These are phyloP conservation scores for Phytophthora rubi DNA, from an alignment of 352 stramenopile species.

Conservation along the genomic window DNA sequence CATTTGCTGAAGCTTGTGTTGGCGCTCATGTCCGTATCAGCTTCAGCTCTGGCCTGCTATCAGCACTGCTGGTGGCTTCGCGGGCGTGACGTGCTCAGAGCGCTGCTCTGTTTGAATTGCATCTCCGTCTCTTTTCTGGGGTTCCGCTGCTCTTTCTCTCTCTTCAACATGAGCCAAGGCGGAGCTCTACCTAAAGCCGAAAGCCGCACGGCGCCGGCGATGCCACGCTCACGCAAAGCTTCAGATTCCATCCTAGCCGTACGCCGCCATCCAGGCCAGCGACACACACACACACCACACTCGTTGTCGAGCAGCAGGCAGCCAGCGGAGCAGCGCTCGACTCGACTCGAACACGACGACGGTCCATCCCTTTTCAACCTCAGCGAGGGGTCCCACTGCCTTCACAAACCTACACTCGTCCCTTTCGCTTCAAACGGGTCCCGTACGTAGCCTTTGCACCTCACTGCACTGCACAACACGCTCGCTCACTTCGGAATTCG, in stretches of 20 bases:
- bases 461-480: not conserved
- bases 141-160: constrained; percentile 19
- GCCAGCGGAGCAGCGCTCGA: not conserved
- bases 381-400: constrained; percentile 3
- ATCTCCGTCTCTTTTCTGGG: constrained; percentile 15
- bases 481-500: constrained; percentile 24
- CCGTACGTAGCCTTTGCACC: constrained; percentile 2
- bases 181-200: not conserved
- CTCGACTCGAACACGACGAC: not conserved
- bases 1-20: not conserved
- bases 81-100: not conserved
- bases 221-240: constrained; percentile 7
- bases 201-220: not conserved
- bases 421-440: constrained; percentile 12
- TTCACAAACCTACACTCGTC: constrained; percentile 34
- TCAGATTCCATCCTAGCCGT: not conserved
- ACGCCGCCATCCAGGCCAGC: not conserved
- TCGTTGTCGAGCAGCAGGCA: not conserved
- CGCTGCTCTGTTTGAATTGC: not conserved
- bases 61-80: not conserved
- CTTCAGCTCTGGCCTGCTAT: not conserved
- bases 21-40: not conserved
- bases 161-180: constrained; percentile 9
- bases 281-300: not conserved
- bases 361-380: constrained; percentile 7